Evolutionary conservation across 306 rosid genomes (phyloP).

Genomic region (Sechiopsis laciniata): DNA sequence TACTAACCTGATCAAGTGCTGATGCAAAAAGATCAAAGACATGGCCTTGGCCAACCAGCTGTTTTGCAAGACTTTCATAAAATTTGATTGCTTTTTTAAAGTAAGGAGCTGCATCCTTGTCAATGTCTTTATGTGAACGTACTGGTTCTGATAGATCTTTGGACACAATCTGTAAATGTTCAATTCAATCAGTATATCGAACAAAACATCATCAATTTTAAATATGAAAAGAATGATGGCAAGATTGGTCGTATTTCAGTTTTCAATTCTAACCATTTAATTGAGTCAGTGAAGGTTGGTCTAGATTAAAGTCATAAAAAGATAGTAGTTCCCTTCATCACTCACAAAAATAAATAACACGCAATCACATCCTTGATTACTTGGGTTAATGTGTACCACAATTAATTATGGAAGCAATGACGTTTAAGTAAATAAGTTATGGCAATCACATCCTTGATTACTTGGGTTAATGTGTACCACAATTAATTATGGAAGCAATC

Average conservation of each 20-base stretch:
- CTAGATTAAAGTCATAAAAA: conserved; percentile 6
- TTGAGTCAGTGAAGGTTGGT: not conserved
- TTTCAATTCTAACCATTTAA: not conserved
- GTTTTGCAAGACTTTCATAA: conserved; percentile 75
- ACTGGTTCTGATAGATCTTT: conserved; percentile 89
- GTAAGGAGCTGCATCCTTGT: conserved; percentile 92
- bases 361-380: not conserved
- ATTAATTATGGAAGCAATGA: not conserved
- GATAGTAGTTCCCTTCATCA: conserved; percentile 11
- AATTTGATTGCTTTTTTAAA: conserved; percentile 87
- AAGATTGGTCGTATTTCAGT: not conserved
- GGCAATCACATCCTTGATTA: not conserved
- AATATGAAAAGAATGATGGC: not conserved
- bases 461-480: not conserved
- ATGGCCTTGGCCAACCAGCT: conserved; percentile 91
- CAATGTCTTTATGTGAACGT: conserved; percentile 96
- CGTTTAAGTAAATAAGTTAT: not conserved
- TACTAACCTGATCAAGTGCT: conserved; percentile 93
- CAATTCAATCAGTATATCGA: not conserved
- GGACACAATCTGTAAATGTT: conserved; percentile 73
- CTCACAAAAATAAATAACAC: not conserved
- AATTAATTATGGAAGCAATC: conserved; percentile 2
- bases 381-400: not conserved
- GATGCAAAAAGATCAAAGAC: conserved; percentile 93
- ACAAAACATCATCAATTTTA: not conserved